Conservation (phyloP, 805 yeast species). For the Starmerella vaccinii region DNA sequence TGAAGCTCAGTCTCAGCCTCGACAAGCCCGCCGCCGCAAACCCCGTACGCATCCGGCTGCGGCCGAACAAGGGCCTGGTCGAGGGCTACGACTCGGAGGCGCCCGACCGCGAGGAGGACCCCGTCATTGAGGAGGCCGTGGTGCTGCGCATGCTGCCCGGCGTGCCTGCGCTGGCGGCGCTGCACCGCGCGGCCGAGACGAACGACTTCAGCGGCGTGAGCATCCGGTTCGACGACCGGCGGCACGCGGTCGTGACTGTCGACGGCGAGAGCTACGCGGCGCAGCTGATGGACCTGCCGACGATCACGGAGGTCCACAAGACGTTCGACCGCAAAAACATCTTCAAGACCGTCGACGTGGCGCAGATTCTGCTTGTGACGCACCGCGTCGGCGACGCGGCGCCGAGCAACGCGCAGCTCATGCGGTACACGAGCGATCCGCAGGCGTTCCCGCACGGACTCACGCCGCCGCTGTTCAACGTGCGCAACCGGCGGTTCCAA, state of each 20-base stretch:
- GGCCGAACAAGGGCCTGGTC: conserved; percentile 65
- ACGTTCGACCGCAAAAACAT: conserved; percentile 82
- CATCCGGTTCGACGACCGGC: conserved; percentile 73
- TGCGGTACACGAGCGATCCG: conserved; percentile 26
- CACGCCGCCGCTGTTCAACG: conserved; percentile 67
- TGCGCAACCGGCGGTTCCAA: conserved; percentile 58
- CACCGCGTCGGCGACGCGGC: conserved; percentile 41
- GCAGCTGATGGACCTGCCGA: conserved; percentile 78
- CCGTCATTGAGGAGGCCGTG: conserved; percentile 78
- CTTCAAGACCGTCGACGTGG: conserved; percentile 73
- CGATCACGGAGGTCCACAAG: conserved; percentile 76
- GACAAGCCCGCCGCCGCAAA: conserved; percentile 12
- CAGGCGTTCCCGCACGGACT: conserved; percentile 58
- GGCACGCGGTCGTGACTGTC: conserved; percentile 68
- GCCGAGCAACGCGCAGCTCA: conserved; percentile 31
- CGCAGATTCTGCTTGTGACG: conserved; percentile 73
- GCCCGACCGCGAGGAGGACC: conserved; percentile 91
- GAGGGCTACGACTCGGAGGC: conserved; percentile 97
- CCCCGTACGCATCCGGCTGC: conserved; percentile 42
- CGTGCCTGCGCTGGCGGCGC: conserved; percentile 51
- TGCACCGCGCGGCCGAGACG: conserved; percentile 61
- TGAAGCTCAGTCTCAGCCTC: conserved; percentile 17
- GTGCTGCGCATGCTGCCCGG: conserved; percentile 61
- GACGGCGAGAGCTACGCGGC: conserved; percentile 67
- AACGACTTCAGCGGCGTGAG: conserved; percentile 56